Evolutionary conservation across 106 monocot genomes (phyloP).

Genomic region (Phalaenopsis equestris): DNA sequence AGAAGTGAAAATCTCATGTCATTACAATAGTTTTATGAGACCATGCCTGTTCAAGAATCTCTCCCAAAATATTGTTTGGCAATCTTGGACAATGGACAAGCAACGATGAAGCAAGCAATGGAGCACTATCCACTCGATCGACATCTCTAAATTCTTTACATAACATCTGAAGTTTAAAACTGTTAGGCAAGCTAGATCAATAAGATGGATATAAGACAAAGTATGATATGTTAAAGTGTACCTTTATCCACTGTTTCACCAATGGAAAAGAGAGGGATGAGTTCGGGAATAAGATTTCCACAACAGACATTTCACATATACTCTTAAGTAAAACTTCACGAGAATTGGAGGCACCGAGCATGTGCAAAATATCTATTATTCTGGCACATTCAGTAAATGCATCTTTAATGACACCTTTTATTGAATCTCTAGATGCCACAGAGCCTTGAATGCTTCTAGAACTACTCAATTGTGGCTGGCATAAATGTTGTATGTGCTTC

Average conservation of each 20-base stretch:
- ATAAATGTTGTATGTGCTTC: conserved; percentile 21
- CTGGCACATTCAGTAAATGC: conserved; percentile 39
- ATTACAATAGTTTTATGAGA: conserved; percentile 1
- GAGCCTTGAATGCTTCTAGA: not conserved
- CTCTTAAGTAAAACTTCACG: conserved; percentile 31
- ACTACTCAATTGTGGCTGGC: conserved; percentile 11
- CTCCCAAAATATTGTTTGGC: conserved; percentile 31
- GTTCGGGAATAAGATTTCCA: conserved; percentile 19
- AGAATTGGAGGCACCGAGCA: conserved; percentile 16
- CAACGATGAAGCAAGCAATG: conserved; percentile 42
- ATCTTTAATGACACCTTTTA: conserved; percentile 35
- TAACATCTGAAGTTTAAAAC: conserved; percentile 39
- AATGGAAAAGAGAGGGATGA: conserved; percentile 33
- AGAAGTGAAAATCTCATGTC: not conserved
- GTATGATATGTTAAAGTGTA: conserved; percentile 16
- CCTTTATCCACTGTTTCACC: conserved; percentile 91
- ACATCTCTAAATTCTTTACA: conserved; percentile 44
- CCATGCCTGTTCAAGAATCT: conserved; percentile 74
- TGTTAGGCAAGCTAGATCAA: conserved; percentile 12
- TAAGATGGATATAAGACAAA: not conserved
- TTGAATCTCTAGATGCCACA: conserved; percentile 6
- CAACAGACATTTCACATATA: conserved; percentile 32
- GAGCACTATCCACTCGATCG: conserved; percentile 29
- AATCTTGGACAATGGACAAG: conserved; percentile 10
- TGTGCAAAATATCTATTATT: conserved; percentile 37